Base-by-base conservation (phyloP, 176 grass and related monocot species). In the Oryza australiensis region DNA sequence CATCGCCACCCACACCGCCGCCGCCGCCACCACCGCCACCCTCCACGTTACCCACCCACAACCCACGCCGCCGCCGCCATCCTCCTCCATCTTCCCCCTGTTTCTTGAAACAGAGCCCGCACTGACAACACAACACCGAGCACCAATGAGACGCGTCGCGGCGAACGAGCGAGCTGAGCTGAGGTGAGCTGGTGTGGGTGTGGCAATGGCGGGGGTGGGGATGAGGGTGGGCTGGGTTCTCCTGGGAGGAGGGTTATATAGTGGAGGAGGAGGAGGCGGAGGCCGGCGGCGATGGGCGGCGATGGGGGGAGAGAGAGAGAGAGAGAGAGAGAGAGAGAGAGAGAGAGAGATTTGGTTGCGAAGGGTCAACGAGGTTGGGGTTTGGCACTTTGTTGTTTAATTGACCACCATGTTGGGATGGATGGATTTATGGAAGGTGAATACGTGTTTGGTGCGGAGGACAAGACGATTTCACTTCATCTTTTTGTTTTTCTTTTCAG, bases 331-430 rank as follows among this genome's bases (percentile, higher is more conserved):
- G 66, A 62, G 33, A 27, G 55, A 35, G 33, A 38, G 77, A 51
- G 1, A 9, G 43, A 5, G 43, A 11, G 38, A 7, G 38, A 40
- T 40, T 40, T 55, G 5, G 20, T 62, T 20, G 26, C 9, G 66
- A 66, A 85, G 84, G 81, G 92, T 89, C 89, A 94, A 92, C 89
- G 87, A 89, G 14, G 64, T 26, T 55, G 70, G 68, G 69, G 71
- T 81, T 69, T 63, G 51, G 5, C 60, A 24, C 27, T 78, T 79
- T 83, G 2, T 60, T 82, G 74, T 83, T 86, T 90, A 82, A 68
- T 83, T 90, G 83, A 86, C 79, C 72, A 86, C 83, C 72, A 23
- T 73, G 38, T 72, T 80, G 60, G 83, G 51, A 55, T 16, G 83
- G 51, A 55, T 16, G 20, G 20, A 55, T 46, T 14, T 46, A 46